Conservation (phyloP, 495 filamentous ascomycete species). For the Hapsidospora chrysogenum region DNA sequence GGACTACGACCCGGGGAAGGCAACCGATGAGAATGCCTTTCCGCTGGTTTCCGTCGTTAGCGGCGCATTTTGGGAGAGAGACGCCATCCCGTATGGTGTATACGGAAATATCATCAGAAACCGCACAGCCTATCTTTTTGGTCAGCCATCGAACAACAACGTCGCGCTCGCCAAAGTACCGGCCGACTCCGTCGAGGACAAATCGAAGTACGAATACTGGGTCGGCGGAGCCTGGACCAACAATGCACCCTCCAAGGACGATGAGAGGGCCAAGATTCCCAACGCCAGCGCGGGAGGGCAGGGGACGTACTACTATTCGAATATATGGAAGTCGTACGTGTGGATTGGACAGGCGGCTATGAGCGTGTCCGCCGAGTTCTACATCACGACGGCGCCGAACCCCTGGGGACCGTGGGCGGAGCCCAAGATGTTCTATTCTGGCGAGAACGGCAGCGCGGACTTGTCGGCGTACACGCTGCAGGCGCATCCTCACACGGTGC, state of each 20-base stretch:
- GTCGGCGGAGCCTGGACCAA: constrained; percentile 11
- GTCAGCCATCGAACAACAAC: constrained; percentile 6
- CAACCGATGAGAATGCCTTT: constrained; percentile 5
- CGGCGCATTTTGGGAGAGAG: constrained; percentile 11
- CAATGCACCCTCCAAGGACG: constrained; percentile 6
- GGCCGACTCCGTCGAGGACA: constrained; percentile 8
- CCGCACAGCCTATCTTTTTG: constrained; percentile 13
- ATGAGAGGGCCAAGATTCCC: constrained; percentile 6
- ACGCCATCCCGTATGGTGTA: constrained; percentile 11
- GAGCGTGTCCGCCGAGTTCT: constrained; percentile 13
- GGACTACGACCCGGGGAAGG: constrained; percentile 7
- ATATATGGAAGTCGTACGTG: constrained; percentile 11
- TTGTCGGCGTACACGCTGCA: constrained; percentile 11
- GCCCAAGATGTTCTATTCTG: constrained; percentile 11
- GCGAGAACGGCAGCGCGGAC: constrained; percentile 5
- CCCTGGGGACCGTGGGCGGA: constrained; percentile 14
- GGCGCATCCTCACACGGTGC: constrained; percentile 10
- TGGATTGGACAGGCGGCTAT: constrained; percentile 14
- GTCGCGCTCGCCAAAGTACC: constrained; percentile 13
- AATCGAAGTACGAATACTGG: constrained; percentile 11
- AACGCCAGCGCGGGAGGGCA: constrained; percentile 14
- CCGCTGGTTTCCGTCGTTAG: constrained; percentile 9
- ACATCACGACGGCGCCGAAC: constrained; percentile 14
- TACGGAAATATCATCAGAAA: constrained; percentile 14
- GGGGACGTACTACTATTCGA: constrained; percentile 16